Evolutionary conservation across 345 rosid species (phyloP).

Genomic region (Rhizophora apiculata): DNA sequence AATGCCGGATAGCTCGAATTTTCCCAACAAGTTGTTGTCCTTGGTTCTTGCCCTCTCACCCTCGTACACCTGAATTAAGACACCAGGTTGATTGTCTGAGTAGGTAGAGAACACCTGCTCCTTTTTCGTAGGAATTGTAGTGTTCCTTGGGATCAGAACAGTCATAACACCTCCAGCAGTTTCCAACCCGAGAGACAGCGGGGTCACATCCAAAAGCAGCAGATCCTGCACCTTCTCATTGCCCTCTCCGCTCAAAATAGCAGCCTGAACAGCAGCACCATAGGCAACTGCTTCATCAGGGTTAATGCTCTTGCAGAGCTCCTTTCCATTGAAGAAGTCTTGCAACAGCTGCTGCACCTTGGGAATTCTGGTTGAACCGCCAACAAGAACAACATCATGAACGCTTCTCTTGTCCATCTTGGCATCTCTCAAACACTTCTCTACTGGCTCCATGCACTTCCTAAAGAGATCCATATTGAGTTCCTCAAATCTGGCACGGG

Average conservation of each 20-base stretch:
- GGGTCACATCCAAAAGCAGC: slow-evolving; percentile 21
- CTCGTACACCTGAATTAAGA: slow-evolving; percentile 23
- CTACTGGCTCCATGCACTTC: slow-evolving; percentile 31
- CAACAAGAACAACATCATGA: slow-evolving; percentile 27
- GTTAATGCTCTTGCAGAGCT: slow-evolving; percentile 30
- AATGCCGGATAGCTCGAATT: slow-evolving; percentile 24
- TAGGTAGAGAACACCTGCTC: slow-evolving; percentile 27
- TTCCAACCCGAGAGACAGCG: slow-evolving; percentile 22
- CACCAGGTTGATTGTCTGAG: slow-evolving; percentile 24
- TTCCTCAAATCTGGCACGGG: slow-evolving; percentile 30
- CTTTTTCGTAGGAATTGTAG: slow-evolving; percentile 24
- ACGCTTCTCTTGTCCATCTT: slow-evolving; percentile 28
- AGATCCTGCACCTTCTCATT: slow-evolving; percentile 27
- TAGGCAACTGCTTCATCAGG: neutral
- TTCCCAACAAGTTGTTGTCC: slow-evolving; percentile 24
- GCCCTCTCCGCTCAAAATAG: slow-evolving; percentile 25
- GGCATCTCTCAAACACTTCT: slow-evolving; percentile 29
- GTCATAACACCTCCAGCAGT: slow-evolving; percentile 27
- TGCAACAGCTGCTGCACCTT: slow-evolving; percentile 27
- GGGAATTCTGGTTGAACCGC: slow-evolving; percentile 29
- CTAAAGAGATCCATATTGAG: slow-evolving; percentile 29
- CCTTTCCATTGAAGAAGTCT: slow-evolving; percentile 28
- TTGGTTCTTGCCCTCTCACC: slow-evolving; percentile 26
- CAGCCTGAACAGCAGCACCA: slow-evolving; percentile 10
- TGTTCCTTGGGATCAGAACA: slow-evolving; percentile 25